Evolutionary conservation across 106 monocot genomes (phyloP).

Genomic region (Amphibolis antarctica): DNA sequence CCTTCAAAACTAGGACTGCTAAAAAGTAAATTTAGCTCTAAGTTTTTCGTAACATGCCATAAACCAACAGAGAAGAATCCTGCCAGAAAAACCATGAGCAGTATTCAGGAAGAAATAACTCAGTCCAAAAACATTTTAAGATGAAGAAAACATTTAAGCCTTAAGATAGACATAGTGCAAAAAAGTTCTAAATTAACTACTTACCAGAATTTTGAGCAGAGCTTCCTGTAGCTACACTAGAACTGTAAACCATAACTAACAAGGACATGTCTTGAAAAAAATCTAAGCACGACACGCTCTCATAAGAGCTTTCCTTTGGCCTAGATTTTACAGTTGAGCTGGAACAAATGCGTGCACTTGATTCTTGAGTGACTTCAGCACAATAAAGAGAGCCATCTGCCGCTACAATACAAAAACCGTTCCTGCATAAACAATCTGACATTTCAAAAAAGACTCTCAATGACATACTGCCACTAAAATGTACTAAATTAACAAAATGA

Average conservation of each 20-base stretch:
- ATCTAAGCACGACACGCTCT: constrained; percentile 49
- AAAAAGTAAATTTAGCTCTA: constrained; percentile 32
- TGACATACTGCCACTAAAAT: background rate
- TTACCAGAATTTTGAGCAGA: constrained; percentile 28
- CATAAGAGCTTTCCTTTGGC: constrained; percentile 18
- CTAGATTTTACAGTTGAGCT: constrained; percentile 14
- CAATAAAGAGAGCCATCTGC: constrained; percentile 52
- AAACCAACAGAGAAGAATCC: constrained; percentile 52
- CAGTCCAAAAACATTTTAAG: background rate
- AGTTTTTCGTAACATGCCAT: constrained; percentile 25
- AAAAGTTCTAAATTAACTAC: background rate
- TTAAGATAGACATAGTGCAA: background rate
- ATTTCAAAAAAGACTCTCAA: background rate
- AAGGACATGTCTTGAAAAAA: constrained; percentile 50
- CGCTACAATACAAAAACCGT: constrained; percentile 47
- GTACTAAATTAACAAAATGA: background rate
- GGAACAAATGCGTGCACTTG: constrained; percentile 11
- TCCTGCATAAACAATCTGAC: constrained; percentile 20
- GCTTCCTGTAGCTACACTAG: constrained; percentile 19
- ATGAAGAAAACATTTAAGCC: background rate
- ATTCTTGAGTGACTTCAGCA: constrained; percentile 39
- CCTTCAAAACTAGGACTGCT: constrained; percentile 44
- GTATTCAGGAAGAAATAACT: background rate
- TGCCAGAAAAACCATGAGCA: constrained; percentile 7
- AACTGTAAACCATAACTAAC: constrained; percentile 36